These are phyloP conservation scores for Stagonosporopsis vannaccii DNA, from an alignment of 2,329 filamentous ascomycete genomes.

Conservation along the genomic window DNA sequence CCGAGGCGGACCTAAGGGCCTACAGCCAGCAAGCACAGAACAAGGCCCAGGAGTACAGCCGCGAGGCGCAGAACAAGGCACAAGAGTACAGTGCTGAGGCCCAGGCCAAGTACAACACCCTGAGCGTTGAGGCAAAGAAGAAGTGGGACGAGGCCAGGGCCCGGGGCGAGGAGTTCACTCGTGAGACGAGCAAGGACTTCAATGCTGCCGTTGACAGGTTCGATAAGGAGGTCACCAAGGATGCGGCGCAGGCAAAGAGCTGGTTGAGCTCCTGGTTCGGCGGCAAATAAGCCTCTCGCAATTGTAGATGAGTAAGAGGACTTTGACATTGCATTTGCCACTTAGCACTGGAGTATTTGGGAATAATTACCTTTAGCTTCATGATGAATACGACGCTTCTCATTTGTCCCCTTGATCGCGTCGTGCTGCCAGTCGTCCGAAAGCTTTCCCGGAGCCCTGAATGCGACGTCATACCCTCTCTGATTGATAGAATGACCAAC, in stretches of 20 bases:
- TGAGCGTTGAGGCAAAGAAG: conserved; percentile 64
- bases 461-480: not conserved
- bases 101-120: conserved; percentile 60
- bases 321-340: conserved; percentile 30
- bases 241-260: conserved; percentile 81
- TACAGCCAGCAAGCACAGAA: conserved; percentile 65
- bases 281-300: conserved; percentile 47
- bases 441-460: not conserved
- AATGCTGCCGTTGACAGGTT: conserved; percentile 73
- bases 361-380: conserved; percentile 21
- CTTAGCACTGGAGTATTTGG: conserved; percentile 34
- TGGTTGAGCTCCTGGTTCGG: conserved; percentile 88
- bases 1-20: conserved; percentile 63
- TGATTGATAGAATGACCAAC: too few species aligned
- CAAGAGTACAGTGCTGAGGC: conserved; percentile 53
- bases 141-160: conserved; percentile 65
- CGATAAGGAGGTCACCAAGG: conserved; percentile 81
- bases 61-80: conserved; percentile 16
- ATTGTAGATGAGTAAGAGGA: not conserved
- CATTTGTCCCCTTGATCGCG: too few species aligned
- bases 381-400: conserved; percentile 22
- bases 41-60: conserved; percentile 60
- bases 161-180: conserved; percentile 59
- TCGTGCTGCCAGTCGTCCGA: not conserved
- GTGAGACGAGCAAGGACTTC: conserved; percentile 56